Evolutionary conservation across 2,329 filamentous ascomycete species (phyloP).

Genomic region (Bipolaris zeicola): DNA sequence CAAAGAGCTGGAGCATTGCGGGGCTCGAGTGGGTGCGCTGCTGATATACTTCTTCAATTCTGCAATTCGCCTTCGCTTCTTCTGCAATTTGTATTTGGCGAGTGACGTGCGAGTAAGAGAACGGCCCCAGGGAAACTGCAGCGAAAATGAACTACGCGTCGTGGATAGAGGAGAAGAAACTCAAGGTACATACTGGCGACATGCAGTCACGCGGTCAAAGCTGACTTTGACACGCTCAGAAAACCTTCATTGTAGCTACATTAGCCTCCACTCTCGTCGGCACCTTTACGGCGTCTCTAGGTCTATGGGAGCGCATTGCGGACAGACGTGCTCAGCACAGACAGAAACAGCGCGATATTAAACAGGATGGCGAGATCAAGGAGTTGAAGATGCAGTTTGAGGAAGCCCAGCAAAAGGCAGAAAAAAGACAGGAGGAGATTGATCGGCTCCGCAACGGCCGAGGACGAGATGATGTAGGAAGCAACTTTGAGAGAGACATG

Average conservation of each 20-base stretch:
- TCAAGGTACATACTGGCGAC: constrained; percentile 40
- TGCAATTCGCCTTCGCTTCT: neutral
- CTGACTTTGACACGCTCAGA: constrained; percentile 29
- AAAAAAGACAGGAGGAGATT: constrained; percentile 32
- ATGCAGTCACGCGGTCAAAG: neutral
- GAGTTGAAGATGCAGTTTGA: constrained; percentile 41
- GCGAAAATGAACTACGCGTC: constrained; percentile 52
- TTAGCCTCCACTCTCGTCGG: constrained; percentile 53
- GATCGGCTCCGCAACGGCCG: constrained; percentile 26
- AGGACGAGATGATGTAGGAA: constrained; percentile 38
- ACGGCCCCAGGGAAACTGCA: constrained; percentile 3
- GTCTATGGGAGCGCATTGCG: constrained; percentile 50
- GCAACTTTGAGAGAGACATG: constrained; percentile 40
- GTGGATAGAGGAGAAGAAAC: constrained; percentile 54
- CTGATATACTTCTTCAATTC: neutral
- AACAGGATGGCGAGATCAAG: constrained; percentile 45
- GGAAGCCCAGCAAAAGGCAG: constrained; percentile 31
- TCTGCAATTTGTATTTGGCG: neutral
- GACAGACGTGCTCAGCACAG: constrained; percentile 46
- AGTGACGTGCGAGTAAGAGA: constrained; percentile 9
- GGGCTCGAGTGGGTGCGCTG: neutral
- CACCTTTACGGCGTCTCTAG: constrained; percentile 53
- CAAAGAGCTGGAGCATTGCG: neutral
- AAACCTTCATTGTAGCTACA: constrained; percentile 55
- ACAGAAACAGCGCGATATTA: constrained; percentile 46